Percentiles rank a stretch among this genome's conserved stretches.
Evolutionary conservation across 78 protist species (phyloP).

Genomic region (Protostelium mycophagum): DNA sequence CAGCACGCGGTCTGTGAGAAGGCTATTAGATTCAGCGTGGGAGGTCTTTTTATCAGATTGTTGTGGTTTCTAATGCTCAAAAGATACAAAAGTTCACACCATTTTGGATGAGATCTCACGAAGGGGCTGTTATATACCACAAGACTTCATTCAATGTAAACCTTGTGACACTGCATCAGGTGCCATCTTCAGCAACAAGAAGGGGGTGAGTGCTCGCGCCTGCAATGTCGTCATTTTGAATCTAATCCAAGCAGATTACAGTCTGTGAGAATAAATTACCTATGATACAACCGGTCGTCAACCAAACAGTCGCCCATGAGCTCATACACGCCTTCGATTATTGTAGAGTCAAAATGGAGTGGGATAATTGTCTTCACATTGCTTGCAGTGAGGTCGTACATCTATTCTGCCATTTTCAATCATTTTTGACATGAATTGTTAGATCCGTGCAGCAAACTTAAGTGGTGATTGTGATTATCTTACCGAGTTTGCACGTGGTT

Average conservation of each 20-base stretch:
- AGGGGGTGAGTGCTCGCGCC: background rate
- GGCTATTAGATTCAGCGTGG: too few relatives aligned
- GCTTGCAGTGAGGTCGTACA: slow-evolving; percentile 77
- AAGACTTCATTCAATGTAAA: background rate
- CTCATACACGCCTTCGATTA: slow-evolving; percentile 78
- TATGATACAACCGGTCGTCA: background rate
- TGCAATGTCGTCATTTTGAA: background rate
- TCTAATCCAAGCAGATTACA: background rate
- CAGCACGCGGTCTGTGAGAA: too few relatives aligned
- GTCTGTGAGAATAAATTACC: background rate
- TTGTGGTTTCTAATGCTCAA: too few relatives aligned
- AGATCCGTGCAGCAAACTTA: slow-evolving; percentile 79
- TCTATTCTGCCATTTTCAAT: background rate
- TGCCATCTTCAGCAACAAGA: background rate
- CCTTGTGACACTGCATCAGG: background rate
- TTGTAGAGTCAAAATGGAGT: slow-evolving; percentile 59
- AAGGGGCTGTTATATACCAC: background rate
- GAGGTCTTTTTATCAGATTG: too few relatives aligned
- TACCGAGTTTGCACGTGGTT: slow-evolving; percentile 19
- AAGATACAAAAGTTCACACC: background rate
- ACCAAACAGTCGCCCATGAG: slow-evolving; percentile 59
- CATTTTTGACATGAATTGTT: background rate
- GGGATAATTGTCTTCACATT: slow-evolving; percentile 49
- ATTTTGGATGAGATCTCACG: background rate
- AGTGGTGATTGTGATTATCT: slow-evolving; percentile 76